Base-by-base conservation (phyloP, 768 basidiomycete species). In the Leccinum fibrillosum region DNA sequence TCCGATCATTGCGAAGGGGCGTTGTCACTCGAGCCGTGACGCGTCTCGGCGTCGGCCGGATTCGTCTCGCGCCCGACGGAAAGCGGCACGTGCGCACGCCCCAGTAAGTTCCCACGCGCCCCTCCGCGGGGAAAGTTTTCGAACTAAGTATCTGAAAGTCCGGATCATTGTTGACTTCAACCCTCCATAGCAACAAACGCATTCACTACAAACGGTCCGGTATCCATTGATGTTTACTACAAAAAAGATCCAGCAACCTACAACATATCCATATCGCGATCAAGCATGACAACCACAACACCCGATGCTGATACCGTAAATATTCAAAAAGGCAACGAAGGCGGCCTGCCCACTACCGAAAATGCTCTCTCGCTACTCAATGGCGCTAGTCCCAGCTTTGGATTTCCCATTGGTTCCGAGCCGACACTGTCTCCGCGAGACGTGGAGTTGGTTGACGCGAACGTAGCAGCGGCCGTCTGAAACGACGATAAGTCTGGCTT, bases 351-450 rank as follows among this genome's bases (percentile, higher is more conserved):
- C 8, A 58, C 58, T 49, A 73, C 47, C 23, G 75, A 65, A 61
- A 72, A 65, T 12, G 66, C 66, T 7, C 66, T 58, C 59, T 76
- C 75, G 7, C 75, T 75, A 47, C 73, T 77, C 47, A 76, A 59
- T 15, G 75, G 75, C 17, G 75, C 76, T 26, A 76, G 59, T 5
- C 76, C 75, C 45, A 76, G 50, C 59, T 74, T 76, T 28, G 67
- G 75, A 54, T 76, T 75, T 12, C 75, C 72, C 11, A 64, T 65
- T 23, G 69, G 74, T 17, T 72, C 72, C 1, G 34, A 52, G 17
- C 58, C 30, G 1, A 34, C 53, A 15, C 58, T 23, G 0, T 60
- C 55, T 35, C 54, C 59, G 13, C 48, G 58, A 8, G 39, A 5
- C n/a, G 39, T 19, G 1, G 39, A 42, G n/a, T 64, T 48, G 3